Evolutionary conservation across 768 basidiomycete genomes (phyloP).

Genomic region (Russula griseocarnosa): DNA sequence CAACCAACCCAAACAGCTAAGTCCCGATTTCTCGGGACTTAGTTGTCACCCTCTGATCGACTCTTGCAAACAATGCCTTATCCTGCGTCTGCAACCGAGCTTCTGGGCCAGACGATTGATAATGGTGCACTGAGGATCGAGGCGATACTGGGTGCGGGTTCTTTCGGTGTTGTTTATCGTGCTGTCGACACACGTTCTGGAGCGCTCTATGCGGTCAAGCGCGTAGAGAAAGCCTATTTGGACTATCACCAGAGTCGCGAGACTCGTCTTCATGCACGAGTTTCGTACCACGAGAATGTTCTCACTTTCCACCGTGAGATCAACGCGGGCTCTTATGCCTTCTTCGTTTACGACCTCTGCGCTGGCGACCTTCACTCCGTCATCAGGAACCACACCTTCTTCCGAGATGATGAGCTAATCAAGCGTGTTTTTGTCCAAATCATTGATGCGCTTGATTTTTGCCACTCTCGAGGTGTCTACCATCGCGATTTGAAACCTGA

Average conservation of each 20-base stretch:
- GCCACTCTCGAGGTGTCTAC: constrained; percentile 17
- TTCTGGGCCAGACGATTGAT: constrained; percentile 50
- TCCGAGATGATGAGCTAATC: constrained; percentile 17
- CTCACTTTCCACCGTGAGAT: constrained; percentile 86
- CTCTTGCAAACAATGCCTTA: not conserved
- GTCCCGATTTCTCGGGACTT: not conserved
- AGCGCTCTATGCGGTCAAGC: constrained; percentile 78
- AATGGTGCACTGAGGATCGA: constrained; percentile 73
- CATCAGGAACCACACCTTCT: constrained; percentile 6
- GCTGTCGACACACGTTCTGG: constrained; percentile 51
- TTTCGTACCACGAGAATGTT: constrained; percentile 69
- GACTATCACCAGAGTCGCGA: constrained; percentile 45
- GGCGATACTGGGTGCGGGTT: constrained; percentile 83
- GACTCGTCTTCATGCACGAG: constrained; percentile 72
- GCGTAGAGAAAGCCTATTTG: constrained; percentile 54
- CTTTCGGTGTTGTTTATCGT: constrained; percentile 94
- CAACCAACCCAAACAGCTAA: too few species aligned
- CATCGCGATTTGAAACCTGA: constrained; percentile 7
- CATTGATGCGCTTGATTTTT: constrained; percentile 17
- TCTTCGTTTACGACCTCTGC: constrained; percentile 21
- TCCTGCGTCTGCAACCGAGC: not conserved
- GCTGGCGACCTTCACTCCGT: constrained; percentile 13
- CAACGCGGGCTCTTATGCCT: constrained; percentile 67
- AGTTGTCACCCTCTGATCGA: not conserved
- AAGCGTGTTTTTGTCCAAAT: constrained; percentile 18